Evolutionary conservation across 768 basidiomycete genomes (phyloP), one percentile per base, ranked within the genome.

Genomic region (Trametes coccinea): DNA sequence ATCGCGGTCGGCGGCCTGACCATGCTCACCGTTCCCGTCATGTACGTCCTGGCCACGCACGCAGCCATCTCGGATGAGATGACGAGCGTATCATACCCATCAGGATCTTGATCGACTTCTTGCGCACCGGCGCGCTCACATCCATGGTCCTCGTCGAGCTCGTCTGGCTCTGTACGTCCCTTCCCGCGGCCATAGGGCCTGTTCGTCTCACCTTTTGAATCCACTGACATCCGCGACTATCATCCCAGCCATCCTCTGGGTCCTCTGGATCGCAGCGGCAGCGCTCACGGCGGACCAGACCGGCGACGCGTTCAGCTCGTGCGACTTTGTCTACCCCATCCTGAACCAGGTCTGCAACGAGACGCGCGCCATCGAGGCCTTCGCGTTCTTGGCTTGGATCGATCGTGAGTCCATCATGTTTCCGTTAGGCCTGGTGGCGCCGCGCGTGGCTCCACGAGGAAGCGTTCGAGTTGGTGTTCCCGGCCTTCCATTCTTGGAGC

Each of bases 101-200:
- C 51, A 74, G 74, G 56, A 30, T 70, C 30, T 58, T 69, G n/a
- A 53, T 74, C 46, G 72, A 72, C 56, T 52, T 66, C 30, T 7
- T 71, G n/a, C 57, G 69, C 50, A 68, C 59, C 9, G 70, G 72
- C 22, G 66, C 72, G 1, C 65, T 74, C 65, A 70, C 71, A 11
- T 73, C 71, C n/a, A 62, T 67, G 60, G 67, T 75, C 48, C 54
- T 69, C 33, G 62, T 73, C 37, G 74, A 75, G 65, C 64, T 75
- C 29, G 33, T 29, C 44, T 70, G 65, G 67, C 63, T 70, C 39
- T 64, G 69, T 71, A 46, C 46, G 66, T 60, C 45, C 27, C 57
- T 53, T 22, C 31, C 43, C 40, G 11, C 53, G 40, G 6, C 22
- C 22, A 22, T 22, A 22, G 22, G 22, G 22, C 22, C 0, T 22